Percentiles rank a stretch among this genome's conserved stretches.
These are phyloP conservation scores for Fennellomyces sp. DNA, from an alignment of 371 early-diverging fungal species.

Conservation along the genomic window DNA sequence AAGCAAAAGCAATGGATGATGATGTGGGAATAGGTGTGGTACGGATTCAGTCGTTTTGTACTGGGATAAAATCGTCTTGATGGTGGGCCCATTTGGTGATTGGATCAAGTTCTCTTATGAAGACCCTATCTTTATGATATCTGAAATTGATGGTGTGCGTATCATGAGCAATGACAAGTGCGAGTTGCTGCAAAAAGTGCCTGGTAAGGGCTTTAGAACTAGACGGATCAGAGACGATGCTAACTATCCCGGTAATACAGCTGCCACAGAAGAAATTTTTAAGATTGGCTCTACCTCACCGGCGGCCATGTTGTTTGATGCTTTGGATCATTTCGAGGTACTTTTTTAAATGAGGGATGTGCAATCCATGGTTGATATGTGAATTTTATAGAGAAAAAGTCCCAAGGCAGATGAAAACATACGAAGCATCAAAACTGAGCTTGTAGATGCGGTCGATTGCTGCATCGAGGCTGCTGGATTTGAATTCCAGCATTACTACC, in stretches of 20 bases:
- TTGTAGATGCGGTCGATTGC: conserved; percentile 86
- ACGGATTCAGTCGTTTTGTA: conserved; percentile 90
- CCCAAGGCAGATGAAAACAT: conserved; percentile 96
- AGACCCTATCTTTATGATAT: conserved; percentile 75
- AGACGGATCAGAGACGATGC: not conserved
- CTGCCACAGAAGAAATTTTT: conserved; percentile 83
- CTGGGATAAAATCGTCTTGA: conserved; percentile 80
- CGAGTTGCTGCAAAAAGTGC: conserved; percentile 87
- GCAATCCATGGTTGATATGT: not conserved
- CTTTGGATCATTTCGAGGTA: conserved; percentile 88
- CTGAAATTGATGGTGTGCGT: conserved; percentile 94
- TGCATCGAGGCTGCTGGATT: conserved; percentile 95
- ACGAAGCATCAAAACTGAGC: conserved; percentile 78
- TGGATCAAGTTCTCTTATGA: conserved; percentile 85
- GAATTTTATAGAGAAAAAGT: conserved; percentile 64
- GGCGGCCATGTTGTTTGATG: conserved; percentile 94
- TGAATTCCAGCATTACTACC: conserved; percentile 77
- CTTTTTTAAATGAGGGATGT: not conserved
- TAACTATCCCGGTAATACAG: conserved; percentile 34
- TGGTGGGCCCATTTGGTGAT: conserved; percentile 95
- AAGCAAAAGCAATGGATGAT: not conserved
- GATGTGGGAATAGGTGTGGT: conserved; percentile 78
- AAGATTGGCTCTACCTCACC: conserved; percentile 94
- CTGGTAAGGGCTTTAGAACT: conserved; percentile 50
- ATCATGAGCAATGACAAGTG: conserved; percentile 83